These are phyloP conservation scores for Solanum hybrid DNA, from an alignment of 305 asterid species.

Conservation along the genomic window DNA sequence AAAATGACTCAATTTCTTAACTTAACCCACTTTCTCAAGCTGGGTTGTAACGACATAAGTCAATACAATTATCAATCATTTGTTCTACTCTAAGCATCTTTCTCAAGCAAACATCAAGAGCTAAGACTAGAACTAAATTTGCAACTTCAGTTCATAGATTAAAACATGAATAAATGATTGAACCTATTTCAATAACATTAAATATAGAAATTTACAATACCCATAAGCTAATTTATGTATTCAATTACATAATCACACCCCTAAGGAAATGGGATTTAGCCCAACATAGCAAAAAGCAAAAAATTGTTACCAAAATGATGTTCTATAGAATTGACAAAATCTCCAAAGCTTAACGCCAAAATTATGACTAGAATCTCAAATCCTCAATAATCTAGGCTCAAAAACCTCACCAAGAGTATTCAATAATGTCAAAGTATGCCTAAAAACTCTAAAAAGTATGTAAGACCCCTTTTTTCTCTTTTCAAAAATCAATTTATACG, in stretches of 20 bases:
- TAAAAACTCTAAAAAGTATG: no score
- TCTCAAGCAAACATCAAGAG: background rate
- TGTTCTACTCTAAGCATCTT: background rate
- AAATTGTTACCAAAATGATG: background rate
- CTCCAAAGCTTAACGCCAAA: background rate
- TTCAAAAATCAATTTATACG: background rate
- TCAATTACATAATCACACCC: background rate
- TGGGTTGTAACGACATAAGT: background rate
- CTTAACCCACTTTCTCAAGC: background rate
- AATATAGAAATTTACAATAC: no score
- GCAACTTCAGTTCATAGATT: background rate
- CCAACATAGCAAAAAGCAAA: background rate
- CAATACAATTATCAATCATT: background rate
- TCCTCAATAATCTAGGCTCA: background rate
- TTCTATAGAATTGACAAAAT: no score
- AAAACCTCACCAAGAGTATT: background rate
- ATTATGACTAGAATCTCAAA: background rate
- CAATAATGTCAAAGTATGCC: background rate
- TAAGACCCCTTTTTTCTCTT: background rate
- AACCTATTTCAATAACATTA: background rate
- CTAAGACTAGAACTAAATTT: background rate
- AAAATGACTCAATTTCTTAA: background rate
- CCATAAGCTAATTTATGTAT: background rate
- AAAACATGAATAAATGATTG: background rate
- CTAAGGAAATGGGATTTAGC: background rate